phyloP scores from a whole-genome alignment of 1,284 basidiomycete genomes.

The Apiotrichum gamsii region DNA sequence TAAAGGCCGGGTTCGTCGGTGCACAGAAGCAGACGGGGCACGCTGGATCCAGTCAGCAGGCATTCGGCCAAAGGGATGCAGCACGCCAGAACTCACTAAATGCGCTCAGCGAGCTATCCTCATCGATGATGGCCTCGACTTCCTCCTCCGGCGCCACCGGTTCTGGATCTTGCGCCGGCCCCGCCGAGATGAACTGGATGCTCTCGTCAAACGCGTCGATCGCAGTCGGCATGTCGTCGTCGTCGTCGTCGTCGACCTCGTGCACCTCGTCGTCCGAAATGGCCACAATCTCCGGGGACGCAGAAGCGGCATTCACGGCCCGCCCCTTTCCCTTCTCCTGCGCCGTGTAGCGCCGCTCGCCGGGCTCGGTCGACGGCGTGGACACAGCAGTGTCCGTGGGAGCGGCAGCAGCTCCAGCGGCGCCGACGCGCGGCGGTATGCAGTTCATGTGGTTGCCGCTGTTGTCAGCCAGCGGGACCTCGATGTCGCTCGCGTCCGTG shows the following conservation, averaged over 20 bases:
- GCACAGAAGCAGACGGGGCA: constrained; percentile 41
- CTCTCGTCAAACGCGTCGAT: constrained; percentile 3
- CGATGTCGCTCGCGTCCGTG: constrained; percentile 3
- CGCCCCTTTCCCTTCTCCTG: constrained; percentile 24
- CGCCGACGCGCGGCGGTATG: no score
- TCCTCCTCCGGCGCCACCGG: not conserved
- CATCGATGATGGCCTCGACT: constrained; percentile 3
- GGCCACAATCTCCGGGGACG: constrained; percentile 1
- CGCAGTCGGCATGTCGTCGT: not conserved
- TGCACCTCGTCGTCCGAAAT: constrained; percentile 3
- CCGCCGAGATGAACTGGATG: constrained; percentile 8
- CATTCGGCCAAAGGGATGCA: no score
- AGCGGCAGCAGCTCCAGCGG: no score
- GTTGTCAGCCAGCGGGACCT: no score
- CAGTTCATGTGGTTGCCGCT: no score
- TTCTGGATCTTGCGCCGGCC: not conserved
- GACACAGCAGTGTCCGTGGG: no score
- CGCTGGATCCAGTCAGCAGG: constrained; percentile 12
- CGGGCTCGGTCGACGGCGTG: not conserved
- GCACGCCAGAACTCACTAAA: constrained; percentile 12
- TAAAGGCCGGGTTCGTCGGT: constrained; percentile 33
- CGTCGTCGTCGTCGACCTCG: constrained; percentile 3
- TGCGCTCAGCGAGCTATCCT: constrained; percentile 7
- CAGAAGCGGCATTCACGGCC: not conserved
- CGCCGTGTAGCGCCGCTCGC: constrained; percentile 21